A percentile compares a stretch with the other conserved stretches of the same genome.
phyloP scores from a whole-genome alignment of 805 yeast genomes.

The Candida dendrica region DNA sequence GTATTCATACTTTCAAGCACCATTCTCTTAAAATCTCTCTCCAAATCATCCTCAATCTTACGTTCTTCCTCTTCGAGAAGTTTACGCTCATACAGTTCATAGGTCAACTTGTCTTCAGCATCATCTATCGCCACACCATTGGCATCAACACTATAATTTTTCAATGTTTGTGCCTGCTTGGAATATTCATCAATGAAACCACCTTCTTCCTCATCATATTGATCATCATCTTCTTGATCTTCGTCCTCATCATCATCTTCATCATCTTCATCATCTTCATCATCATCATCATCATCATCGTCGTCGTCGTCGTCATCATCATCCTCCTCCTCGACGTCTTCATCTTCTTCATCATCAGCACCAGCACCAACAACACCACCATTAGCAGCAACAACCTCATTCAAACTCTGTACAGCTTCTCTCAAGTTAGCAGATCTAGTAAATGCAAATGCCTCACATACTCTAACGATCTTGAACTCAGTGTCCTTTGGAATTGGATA shows the following conservation, averaged over 20 bases:
- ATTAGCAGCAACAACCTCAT: slow-evolving; percentile 19
- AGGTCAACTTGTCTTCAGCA: slow-evolving; percentile 23
- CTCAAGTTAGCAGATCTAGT: slow-evolving; percentile 28
- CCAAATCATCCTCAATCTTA: slow-evolving; percentile 44
- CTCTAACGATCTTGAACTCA: slow-evolving; percentile 42
- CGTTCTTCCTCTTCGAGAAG: slow-evolving; percentile 33
- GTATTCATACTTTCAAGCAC: slow-evolving; percentile 42
- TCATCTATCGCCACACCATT: slow-evolving; percentile 19
- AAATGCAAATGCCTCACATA: slow-evolving; percentile 31
- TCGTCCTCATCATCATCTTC: slow-evolving; percentile 20
- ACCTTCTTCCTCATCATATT: slow-evolving; percentile 16
- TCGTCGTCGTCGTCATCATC: neutral
- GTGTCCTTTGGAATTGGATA: slow-evolving; percentile 59
- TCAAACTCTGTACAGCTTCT: slow-evolving; percentile 37
- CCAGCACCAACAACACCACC: slow-evolving; percentile 16
- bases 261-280: slow-evolving; percentile 15
- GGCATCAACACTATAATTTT: slow-evolving; percentile 5
- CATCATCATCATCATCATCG: slow-evolving; percentile 5
- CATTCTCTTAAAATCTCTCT: slow-evolving; percentile 46
- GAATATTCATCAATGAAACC: slow-evolving; percentile 26
- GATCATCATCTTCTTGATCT: slow-evolving; percentile 8
- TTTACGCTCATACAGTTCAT: slow-evolving; percentile 31
- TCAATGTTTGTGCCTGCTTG: slow-evolving; percentile 18
- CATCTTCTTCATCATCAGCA: neutral
- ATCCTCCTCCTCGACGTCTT: neutral